Evolutionary conservation across 2,329 filamentous ascomycete species (phyloP), one percentile per base, ranked within the genome.

Genomic region (Coniochaeta prunicola): DNA sequence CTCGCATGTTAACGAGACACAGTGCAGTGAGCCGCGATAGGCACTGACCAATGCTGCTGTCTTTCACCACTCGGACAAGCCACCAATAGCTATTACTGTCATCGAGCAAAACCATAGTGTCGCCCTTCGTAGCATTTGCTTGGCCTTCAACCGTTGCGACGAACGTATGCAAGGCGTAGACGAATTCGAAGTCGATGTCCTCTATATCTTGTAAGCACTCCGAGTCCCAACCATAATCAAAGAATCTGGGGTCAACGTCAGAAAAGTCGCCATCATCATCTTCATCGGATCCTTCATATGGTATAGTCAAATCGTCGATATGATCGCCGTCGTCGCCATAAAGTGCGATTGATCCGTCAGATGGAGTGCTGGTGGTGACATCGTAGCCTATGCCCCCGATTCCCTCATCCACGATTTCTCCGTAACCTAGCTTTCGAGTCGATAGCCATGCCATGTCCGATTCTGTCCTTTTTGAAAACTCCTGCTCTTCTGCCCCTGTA

Each of bases 11-110:
- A 36, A 54, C 33, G 21, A 54, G 6, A 2, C 10, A 34, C n/a
- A 19, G 21, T 3, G 4, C 30, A 61, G 69, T 73, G 53, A 69
- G 63, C 26, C 40, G 2, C 13, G 13, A 7, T 19, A 21, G 13
- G 8, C 31, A 66, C 77, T 59, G 72, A 86, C 82, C 85, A 73
- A 99, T 99, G 71, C 92, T 97, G 72, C 90, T 96, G 74, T 99
- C 94, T 74, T 97, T 97, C 57, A 97, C 92, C 53, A 99, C 90
- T 64, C 93, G 84, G 15, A 99, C 94, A 61, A 99, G 84, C 94
- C 94, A 99, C 94, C 94, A 99, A 74, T 99, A 99, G 76, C 92
- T 97, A 77, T 99, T 99, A 76, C 92, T 97, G 69, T 99, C 94
- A 69, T 99, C 94, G 24, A 99, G 83, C 63, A 99, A 80, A 58